A percentile compares a stretch with the other conserved stretches of the same genome.
phyloP scores from a whole-genome alignment of 257 asterid genomes.

The Gynochthodes officinalis region DNA sequence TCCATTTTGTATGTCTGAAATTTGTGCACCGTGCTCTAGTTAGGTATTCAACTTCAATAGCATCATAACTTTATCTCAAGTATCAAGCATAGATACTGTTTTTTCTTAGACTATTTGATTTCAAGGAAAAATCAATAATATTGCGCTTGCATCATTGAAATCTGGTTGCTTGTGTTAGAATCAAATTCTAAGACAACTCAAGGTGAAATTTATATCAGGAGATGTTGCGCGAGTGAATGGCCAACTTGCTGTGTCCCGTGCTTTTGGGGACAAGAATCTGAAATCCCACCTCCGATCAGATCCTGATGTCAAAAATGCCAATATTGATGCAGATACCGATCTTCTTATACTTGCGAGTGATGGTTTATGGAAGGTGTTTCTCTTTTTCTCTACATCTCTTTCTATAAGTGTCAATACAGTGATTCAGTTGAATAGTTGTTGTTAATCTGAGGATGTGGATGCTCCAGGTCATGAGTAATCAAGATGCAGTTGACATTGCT shows the following conservation, averaged over 20 bases:
- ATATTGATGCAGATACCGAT: conserved; percentile 53
- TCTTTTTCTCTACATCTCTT: background rate
- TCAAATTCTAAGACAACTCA: conserved; percentile 5
- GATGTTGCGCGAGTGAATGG: conserved; percentile 92
- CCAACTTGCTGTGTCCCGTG: conserved; percentile 90
- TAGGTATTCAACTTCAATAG: background rate
- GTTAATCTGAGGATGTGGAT: conserved; percentile 3
- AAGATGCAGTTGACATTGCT: conserved; percentile 84
- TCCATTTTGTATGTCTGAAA: background rate
- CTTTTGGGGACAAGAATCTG: conserved; percentile 90
- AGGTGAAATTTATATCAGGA: conserved; percentile 42
- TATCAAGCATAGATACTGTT: background rate
- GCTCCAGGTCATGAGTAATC: conserved; percentile 79
- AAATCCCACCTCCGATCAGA: conserved; percentile 74
- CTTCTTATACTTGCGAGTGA: conserved; percentile 90
- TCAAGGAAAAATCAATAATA: background rate
- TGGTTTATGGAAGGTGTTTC: conserved; percentile 82
- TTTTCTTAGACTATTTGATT: background rate
- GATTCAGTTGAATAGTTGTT: background rate
- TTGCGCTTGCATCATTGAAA: background rate
- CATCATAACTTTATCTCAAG: background rate
- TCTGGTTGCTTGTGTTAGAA: background rate
- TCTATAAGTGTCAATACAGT: background rate
- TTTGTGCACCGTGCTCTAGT: background rate
- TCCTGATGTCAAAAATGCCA: conserved; percentile 64